Evolutionary conservation across 257 asterid species (phyloP).

Genomic region (Marsdenia floribunda): DNA sequence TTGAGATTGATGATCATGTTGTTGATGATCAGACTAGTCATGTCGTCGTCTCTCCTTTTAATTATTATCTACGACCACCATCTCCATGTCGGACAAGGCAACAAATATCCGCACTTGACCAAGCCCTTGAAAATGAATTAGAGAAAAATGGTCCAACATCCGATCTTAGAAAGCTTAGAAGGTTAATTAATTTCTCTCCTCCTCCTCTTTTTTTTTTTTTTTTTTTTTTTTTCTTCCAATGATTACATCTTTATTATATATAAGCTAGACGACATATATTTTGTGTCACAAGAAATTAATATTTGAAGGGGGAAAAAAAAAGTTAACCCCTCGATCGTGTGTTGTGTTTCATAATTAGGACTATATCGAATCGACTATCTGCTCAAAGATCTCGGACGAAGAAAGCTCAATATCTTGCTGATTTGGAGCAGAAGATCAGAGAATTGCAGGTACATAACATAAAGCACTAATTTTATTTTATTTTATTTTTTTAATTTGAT

Average conservation of each 20-base stretch:
- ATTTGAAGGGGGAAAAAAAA: background rate
- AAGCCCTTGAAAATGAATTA: slow-evolving; percentile 16
- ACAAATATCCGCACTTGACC: background rate
- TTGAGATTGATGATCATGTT: background rate
- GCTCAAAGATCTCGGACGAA: slow-evolving; percentile 41
- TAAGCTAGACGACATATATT: too few relatives aligned
- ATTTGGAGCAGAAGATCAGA: slow-evolving; percentile 31
- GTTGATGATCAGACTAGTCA: too few relatives aligned
- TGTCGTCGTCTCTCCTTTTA: background rate
- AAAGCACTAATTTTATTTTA: background rate
- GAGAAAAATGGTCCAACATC: slow-evolving; percentile 16
- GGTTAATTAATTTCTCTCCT: slow-evolving; percentile 22
- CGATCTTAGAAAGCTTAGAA: slow-evolving; percentile 35
- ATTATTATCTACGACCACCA: too few relatives aligned
- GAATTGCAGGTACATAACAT: slow-evolving; percentile 32
- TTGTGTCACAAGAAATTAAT: background rate
- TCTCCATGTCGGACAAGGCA: background rate
- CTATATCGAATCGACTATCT: slow-evolving; percentile 51
- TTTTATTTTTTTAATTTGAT: background rate
- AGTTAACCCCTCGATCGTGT: background rate
- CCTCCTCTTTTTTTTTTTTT: background rate
- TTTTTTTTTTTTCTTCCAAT: too few relatives aligned
- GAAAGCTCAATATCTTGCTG: slow-evolving; percentile 21
- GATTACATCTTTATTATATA: background rate
- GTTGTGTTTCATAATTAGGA: slow-evolving; percentile 28